These are phyloP conservation scores for Adansonia digitata DNA, from an alignment of 345 rosid species.

Conservation along the genomic window DNA sequence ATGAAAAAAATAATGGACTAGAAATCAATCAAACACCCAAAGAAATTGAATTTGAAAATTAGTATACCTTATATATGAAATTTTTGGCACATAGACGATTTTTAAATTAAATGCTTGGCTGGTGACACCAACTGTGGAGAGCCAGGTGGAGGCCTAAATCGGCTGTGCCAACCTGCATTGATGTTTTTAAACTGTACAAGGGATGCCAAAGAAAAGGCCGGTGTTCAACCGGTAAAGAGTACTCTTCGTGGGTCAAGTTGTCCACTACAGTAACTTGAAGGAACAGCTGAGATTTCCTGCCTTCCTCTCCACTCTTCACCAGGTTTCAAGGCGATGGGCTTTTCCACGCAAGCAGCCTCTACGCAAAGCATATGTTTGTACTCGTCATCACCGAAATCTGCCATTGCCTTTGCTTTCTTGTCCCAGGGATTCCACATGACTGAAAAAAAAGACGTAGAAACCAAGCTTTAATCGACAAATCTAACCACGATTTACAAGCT, in stretches of 20 bases:
- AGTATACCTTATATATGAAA: no score
- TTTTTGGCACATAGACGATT: not conserved
- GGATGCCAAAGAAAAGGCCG: not conserved
- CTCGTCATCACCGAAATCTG: conserved; percentile 41
- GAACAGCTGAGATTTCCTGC: conserved; percentile 37
- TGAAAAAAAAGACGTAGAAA: not conserved
- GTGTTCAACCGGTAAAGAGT: not conserved
- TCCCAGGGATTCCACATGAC: conserved; percentile 53
- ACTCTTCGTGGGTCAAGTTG: conserved; percentile 41
- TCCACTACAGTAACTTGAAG: conserved; percentile 43
- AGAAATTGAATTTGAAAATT: no score
- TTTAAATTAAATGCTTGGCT: not conserved
- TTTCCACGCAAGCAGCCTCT: conserved; percentile 39
- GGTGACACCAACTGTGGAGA: not conserved
- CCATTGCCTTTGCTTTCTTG: conserved; percentile 36
- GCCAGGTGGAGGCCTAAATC: not conserved
- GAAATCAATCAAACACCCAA: no score
- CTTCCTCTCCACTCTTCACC: conserved; percentile 47
- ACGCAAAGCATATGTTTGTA: conserved; percentile 40
- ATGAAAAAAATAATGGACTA: not conserved
- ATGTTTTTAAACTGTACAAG: not conserved
- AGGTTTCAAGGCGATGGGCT: conserved; percentile 37
- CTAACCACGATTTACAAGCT: not conserved
- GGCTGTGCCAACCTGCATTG: not conserved
- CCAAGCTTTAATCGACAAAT: not conserved